Percentiles rank a stretch among this genome's conserved stretches.
phyloP scores from a whole-genome alignment of 495 filamentous ascomycete species.

The Extremus antarcticus region DNA sequence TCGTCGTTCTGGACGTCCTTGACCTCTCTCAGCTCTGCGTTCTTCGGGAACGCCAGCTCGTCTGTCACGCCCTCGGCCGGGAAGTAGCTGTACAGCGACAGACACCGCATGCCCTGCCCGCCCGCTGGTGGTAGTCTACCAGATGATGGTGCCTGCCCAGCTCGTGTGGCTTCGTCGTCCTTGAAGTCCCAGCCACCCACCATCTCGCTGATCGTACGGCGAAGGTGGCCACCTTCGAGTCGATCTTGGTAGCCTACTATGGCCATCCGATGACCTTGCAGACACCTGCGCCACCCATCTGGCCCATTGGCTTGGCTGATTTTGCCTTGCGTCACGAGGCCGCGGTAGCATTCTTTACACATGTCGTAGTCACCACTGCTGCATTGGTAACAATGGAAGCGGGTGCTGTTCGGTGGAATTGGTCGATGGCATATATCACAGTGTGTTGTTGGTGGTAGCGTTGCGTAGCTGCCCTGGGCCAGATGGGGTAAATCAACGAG shows the following conservation, averaged over 20 bases:
- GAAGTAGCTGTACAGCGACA: constrained; percentile 63
- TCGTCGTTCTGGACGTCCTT: constrained; percentile 69
- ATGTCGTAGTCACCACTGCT: constrained; percentile 73
- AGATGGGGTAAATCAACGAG: constrained; percentile 16
- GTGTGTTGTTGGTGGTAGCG: constrained; percentile 53
- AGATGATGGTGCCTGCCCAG: constrained; percentile 3
- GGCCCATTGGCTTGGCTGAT: constrained; percentile 65
- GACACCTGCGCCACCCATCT: constrained; percentile 70
- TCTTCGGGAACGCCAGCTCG: constrained; percentile 72
- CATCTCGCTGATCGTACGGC: constrained; percentile 50
- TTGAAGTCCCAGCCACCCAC: constrained; percentile 60
- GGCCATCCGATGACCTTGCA: constrained; percentile 71
- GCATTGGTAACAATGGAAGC: constrained; percentile 66
- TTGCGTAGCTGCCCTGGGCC: constrained; percentile 23
- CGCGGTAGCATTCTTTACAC: constrained; percentile 64
- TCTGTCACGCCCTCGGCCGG: constrained; percentile 48
- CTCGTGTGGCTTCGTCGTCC: constrained; percentile 22
- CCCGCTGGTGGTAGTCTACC: constrained; percentile 50
- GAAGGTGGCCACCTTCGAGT: constrained; percentile 35
- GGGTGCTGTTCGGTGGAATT: constrained; percentile 54
- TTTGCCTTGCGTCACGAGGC: constrained; percentile 46
- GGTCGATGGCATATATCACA: constrained; percentile 65
- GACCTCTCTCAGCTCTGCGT: constrained; percentile 68
- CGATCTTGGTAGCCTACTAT: constrained; percentile 62
- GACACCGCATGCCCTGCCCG: constrained; percentile 50